Evolutionary conservation across 306 rosid genomes (phyloP).

Genomic region (Corylus americana): DNA sequence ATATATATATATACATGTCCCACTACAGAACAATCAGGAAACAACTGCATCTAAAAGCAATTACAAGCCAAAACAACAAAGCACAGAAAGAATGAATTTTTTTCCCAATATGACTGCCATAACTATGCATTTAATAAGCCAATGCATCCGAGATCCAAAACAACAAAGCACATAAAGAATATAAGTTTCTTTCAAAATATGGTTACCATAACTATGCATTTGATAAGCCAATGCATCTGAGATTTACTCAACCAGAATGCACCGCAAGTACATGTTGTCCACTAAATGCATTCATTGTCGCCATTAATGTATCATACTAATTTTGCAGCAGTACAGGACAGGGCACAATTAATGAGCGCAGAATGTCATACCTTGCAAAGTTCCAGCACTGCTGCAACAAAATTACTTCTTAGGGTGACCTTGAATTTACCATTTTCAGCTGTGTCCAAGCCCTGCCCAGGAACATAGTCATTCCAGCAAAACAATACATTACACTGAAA

Average conservation of each 20-base stretch:
- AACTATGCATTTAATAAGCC: too few species aligned
- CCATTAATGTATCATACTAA: not conserved
- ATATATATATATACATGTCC: slow-evolving; percentile 24
- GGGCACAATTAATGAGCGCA: slow-evolving; percentile 2
- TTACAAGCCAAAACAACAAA: slow-evolving; percentile 4
- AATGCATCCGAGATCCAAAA: too few species aligned
- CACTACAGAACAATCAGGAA: slow-evolving; percentile 22
- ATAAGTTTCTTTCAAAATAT: not conserved
- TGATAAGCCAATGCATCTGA: not conserved
- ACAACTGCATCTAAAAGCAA: not conserved
- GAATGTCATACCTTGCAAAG: slow-evolving; percentile 74
- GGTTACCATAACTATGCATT: slow-evolving; percentile 7
- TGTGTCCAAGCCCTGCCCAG: slow-evolving; percentile 67
- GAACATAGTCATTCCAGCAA: slow-evolving; percentile 24
- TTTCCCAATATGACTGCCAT: too few species aligned
- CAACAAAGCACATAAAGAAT: too few species aligned
- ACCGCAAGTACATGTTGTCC: slow-evolving; percentile 5
- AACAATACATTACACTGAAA: not conserved
- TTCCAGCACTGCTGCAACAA: slow-evolving; percentile 73
- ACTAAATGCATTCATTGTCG: slow-evolving; percentile 2
- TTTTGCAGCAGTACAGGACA: not conserved
- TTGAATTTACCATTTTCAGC: slow-evolving; percentile 73
- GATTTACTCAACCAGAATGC: slow-evolving; percentile 10
- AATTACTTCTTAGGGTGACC: slow-evolving; percentile 71
- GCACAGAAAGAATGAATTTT: not conserved